Evolutionary conservation across 495 filamentous ascomycete species (phyloP).

Genomic region (Astrothelium macrocarpum): DNA sequence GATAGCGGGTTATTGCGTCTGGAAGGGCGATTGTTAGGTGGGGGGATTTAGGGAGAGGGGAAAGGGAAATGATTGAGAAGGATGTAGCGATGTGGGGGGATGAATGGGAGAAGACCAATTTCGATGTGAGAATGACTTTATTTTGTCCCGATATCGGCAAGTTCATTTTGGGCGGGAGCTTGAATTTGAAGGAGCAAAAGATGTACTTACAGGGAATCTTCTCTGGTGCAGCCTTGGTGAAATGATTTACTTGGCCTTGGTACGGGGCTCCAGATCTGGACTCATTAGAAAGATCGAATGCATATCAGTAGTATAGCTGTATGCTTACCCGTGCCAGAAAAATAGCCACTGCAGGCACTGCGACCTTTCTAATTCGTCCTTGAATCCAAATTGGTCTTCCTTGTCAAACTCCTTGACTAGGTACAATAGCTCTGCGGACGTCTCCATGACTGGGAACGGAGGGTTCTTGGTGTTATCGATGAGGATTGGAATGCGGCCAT

Average conservation of each 20-base stretch:
- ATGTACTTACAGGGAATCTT: slow-evolving; percentile 37
- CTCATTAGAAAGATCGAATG: too few relatives aligned
- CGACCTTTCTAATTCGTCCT: slow-evolving; percentile 36
- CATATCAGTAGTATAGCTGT: too few relatives aligned
- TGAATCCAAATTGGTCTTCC: slow-evolving; percentile 38
- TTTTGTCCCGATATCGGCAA: neutral
- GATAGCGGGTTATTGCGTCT: slow-evolving; percentile 45
- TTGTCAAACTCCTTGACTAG: slow-evolving; percentile 42
- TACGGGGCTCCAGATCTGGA: slow-evolving; percentile 33
- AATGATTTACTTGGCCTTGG: slow-evolving; percentile 35
- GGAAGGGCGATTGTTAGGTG: slow-evolving; percentile 9
- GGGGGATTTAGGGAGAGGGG: neutral
- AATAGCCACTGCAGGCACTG: slow-evolving; percentile 39
- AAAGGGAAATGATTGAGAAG: slow-evolving; percentile 1
- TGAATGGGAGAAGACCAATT: neutral
- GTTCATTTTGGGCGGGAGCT: neutral
- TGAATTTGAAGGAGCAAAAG: neutral
- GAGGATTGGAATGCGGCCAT: slow-evolving; percentile 41
- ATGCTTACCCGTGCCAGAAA: slow-evolving; percentile 39
- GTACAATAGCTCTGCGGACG: slow-evolving; percentile 44
- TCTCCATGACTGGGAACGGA: slow-evolving; percentile 45
- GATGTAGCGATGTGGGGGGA: neutral
- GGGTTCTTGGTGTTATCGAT: slow-evolving; percentile 43
- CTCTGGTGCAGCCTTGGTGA: slow-evolving; percentile 34
- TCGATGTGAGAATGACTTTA: neutral